Base-by-base conservation (phyloP, 2,329 filamentous ascomycete species). In the Microcera coccophila region DNA sequence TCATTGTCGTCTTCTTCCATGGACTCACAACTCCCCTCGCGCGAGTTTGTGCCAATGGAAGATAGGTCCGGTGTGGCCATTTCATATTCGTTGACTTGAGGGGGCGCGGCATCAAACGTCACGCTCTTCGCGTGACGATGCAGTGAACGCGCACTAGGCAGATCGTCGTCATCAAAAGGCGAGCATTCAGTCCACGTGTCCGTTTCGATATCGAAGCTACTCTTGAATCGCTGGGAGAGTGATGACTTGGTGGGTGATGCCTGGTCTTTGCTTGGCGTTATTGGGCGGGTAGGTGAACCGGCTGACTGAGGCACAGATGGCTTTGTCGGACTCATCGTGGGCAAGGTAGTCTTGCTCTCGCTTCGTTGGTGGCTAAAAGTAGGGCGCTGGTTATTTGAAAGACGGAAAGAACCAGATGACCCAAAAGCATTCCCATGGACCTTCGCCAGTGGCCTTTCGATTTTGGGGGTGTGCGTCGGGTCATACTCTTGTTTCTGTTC, bases 21-120 rank as follows among this genome's bases (percentile, higher is more conserved):
- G 0, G 88, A 91, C 49, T 96, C 90, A 63, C 87, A 96, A 69
- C 91, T 97, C 32, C 90, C 89, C 60, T 96, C 89, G 8, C 91
- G 85, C 11, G 91, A 97, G 54, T 85, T 90, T 37, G 87, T 91
- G 19, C 87, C 88, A 18, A 94, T 76, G 0, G 90, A 95, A 2
- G 91, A 96, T n/a, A 94, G 80, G 61, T 96, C 93, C 10, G 93
- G 93, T 2, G 93, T 98, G 24, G 89, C 87, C 86, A 96, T 90
- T 68, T 97, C 93, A 64, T 97, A 98, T 68, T 98, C 93, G 62
- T 97, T 95, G 59, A 98, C 79, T 62, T 95, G 87, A 18, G 93
- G 93, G 17, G 91, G 91, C 2, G 88, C 90, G 28, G 85, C 86
- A 67, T 97, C 90, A 62, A 98, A 98, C 1, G 91, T 98, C 45